Evolutionary conservation across 345 rosid species (phyloP).

Genomic region (Nephelium lappaceum): DNA sequence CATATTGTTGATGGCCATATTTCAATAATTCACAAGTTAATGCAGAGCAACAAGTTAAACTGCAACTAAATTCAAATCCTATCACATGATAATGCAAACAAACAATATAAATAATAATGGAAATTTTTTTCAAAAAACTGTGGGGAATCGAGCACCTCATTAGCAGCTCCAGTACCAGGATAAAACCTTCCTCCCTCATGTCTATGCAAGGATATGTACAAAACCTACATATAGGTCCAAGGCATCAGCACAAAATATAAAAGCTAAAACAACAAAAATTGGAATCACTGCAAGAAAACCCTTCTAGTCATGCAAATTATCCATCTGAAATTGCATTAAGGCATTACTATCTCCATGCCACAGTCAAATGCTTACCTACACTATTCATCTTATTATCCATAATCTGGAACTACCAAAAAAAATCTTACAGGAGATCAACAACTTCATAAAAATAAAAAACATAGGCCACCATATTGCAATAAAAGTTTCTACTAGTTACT

Average conservation of each 20-base stretch:
- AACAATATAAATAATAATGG: background rate
- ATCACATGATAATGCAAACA: background rate
- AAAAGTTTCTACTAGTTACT: background rate
- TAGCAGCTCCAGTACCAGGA: conserved; percentile 90
- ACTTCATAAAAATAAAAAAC: background rate
- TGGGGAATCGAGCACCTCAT: conserved; percentile 56
- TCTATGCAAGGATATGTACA: conserved; percentile 90
- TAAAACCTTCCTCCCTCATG: conserved; percentile 90
- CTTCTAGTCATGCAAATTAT: background rate
- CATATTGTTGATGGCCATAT: background rate
- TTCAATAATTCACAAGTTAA: background rate
- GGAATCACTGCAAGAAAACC: background rate
- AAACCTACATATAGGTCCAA: conserved; percentile 51
- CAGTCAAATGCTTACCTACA: conserved; percentile 4
- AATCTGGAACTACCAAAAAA: too few relatives aligned
- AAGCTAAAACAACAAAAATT: background rate
- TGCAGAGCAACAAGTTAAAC: background rate
- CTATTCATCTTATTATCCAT: conserved; percentile 3
- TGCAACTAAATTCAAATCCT: background rate
- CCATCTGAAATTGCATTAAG: background rate
- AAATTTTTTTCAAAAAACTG: background rate
- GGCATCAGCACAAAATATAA: conserved; percentile 9
- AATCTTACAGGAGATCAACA: background rate
- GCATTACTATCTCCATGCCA: conserved; percentile 1
- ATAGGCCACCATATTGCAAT: background rate